phyloP scores from a whole-genome alignment of 768 basidiomycete genomes.

The Podaxis mareebaensis region DNA sequence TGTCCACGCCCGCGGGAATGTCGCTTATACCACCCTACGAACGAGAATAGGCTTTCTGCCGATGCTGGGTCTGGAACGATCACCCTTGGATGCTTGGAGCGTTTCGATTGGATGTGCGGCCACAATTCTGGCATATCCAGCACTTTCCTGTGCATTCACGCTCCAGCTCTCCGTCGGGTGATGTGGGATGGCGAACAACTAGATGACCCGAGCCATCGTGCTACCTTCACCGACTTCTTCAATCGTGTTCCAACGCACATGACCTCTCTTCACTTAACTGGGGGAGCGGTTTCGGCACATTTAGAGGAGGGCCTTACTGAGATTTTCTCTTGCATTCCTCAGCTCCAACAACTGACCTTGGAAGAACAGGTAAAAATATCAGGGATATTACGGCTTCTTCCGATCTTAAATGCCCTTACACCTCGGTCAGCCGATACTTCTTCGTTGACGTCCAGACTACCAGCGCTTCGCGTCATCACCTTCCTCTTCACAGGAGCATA shows the following conservation, averaged over 20 bases:
- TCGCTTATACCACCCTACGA: background rate
- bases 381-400: background rate
- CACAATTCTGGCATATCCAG: background rate
- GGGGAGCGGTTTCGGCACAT: background rate
- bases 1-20: background rate
- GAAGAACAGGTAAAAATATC: background rate
- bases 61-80: background rate
- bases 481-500: background rate
- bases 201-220: background rate
- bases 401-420: background rate
- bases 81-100: background rate
- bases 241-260: background rate
- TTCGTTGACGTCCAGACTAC: background rate
- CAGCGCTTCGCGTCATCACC: background rate
- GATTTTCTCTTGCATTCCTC: background rate
- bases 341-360: background rate
- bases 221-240: background rate
- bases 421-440: background rate
- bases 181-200: background rate
- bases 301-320: background rate
- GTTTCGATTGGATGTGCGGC: background rate
- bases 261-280: background rate
- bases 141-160: background rate
- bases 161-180: background rate
- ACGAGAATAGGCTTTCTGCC: background rate